A percentile compares a stretch with the other conserved stretches of the same genome.
Evolutionary conservation across 2,329 filamentous ascomycete species (phyloP).

Genomic region (Pseudocercospora eumusae): DNA sequence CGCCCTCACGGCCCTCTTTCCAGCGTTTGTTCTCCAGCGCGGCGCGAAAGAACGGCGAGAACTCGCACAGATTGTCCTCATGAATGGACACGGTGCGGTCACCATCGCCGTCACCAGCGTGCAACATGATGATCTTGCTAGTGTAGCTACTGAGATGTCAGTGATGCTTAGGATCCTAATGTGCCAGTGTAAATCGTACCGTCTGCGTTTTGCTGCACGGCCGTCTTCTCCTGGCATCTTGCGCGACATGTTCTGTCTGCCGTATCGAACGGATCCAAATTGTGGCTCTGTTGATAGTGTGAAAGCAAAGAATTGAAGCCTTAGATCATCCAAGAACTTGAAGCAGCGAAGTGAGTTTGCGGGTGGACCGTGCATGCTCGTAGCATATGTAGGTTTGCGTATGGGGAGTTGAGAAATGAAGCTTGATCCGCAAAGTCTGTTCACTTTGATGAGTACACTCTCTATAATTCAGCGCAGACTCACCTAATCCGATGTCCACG

Average conservation of each 20-base stretch:
- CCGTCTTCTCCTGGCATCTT: conserved; percentile 6
- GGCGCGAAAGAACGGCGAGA: conserved; percentile 17
- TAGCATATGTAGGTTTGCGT: neutral
- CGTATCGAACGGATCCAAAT: neutral
- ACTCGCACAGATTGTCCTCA: conserved; percentile 13
- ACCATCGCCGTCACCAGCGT: neutral
- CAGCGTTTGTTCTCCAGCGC: conserved; percentile 18
- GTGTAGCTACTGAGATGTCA: conserved; percentile 11
- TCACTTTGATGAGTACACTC: conserved; percentile 13
- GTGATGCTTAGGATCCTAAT: neutral
- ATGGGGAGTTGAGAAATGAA: neutral
- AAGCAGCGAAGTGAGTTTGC: neutral
- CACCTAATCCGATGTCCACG: conserved; percentile 15
- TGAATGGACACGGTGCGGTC: conserved; percentile 10
- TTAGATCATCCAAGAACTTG: too few relatives aligned
- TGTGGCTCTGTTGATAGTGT: neutral
- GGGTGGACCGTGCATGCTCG: neutral
- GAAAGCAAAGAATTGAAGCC: too few relatives aligned
- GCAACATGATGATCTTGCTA: conserved; percentile 15
- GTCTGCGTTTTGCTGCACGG: conserved; percentile 9
- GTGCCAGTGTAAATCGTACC: neutral
- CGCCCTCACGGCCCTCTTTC: conserved; percentile 9
- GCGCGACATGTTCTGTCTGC: neutral
- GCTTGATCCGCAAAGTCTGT: neutral
- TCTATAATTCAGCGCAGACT: conserved; percentile 20